These are phyloP conservation scores for Moesziomyces sp. DNA, from an alignment of 1,284 basidiomycete genomes.

Conservation along the genomic window DNA sequence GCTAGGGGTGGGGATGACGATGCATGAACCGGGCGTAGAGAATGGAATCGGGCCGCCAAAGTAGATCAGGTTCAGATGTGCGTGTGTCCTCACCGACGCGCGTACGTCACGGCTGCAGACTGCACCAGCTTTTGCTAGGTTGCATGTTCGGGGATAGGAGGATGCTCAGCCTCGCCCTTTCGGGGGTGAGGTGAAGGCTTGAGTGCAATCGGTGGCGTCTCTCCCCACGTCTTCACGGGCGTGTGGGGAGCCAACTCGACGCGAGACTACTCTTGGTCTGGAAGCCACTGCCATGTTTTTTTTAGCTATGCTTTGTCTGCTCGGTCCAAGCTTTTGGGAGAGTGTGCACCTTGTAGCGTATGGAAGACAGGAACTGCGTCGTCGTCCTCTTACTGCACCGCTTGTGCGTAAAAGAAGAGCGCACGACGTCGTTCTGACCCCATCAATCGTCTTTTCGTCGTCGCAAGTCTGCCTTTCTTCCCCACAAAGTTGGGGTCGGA, in stretches of 20 bases:
- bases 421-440: background rate
- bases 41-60: slow-evolving; percentile 56
- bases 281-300: slow-evolving; percentile 19
- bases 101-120: slow-evolving; percentile 23
- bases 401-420: too few species aligned
- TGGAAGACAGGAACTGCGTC: too few species aligned
- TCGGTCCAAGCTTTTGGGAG: too few species aligned
- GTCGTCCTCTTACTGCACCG: too few species aligned
- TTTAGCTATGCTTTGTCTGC: too few species aligned
- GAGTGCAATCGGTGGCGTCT: slow-evolving; percentile 66
- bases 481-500: too few species aligned
- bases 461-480: too few species aligned
- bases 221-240: slow-evolving; percentile 9
- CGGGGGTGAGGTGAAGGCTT: slow-evolving; percentile 47
- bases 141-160: slow-evolving; percentile 50
- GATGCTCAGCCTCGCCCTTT: slow-evolving; percentile 38
- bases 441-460: slow-evolving; percentile 10
- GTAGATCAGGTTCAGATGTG: slow-evolving; percentile 32
- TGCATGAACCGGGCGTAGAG: slow-evolving; percentile 32
- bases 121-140: slow-evolving; percentile 38
- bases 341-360: too few species aligned
- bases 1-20: slow-evolving; percentile 3
- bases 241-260: slow-evolving; percentile 58
- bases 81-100: background rate
- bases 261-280: slow-evolving; percentile 66